Evolutionary conservation across 2,329 filamentous ascomycete genomes (phyloP).

Genomic region (Ophiostoma angusticollis): DNA sequence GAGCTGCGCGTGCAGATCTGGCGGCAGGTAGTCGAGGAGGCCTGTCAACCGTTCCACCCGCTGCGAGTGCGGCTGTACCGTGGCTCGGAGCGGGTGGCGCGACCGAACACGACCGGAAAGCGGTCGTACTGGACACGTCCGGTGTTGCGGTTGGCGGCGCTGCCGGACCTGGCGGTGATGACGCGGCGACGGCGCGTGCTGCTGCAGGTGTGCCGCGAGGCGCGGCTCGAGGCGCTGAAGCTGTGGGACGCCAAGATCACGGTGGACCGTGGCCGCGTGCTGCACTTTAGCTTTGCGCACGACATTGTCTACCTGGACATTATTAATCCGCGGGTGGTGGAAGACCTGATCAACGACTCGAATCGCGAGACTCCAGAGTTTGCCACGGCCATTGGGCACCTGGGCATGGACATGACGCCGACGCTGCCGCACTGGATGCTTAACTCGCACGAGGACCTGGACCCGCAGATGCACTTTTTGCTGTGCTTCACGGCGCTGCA

Average conservation of each 20-base stretch:
- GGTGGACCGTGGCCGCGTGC: constrained; percentile 1
- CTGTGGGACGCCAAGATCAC: constrained; percentile 2
- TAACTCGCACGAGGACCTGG: constrained; percentile 5
- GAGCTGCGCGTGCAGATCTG: constrained; percentile 13
- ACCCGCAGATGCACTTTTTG: constrained; percentile 10
- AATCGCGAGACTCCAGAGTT: constrained; percentile 5
- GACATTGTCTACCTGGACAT: constrained; percentile 13
- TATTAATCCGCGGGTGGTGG: constrained; percentile 6
- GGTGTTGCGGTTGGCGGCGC: constrained; percentile 8
- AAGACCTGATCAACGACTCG: constrained; percentile 2
- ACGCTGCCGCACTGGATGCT: constrained; percentile 11
- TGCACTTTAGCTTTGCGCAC: constrained; percentile 8
- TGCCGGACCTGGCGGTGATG: constrained; percentile 10
- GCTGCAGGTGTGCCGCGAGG: constrained; percentile 10
- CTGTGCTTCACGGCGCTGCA: constrained; percentile 12
- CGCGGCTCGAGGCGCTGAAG: constrained; percentile 8
- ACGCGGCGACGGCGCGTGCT: constrained; percentile 8
- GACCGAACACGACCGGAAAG: background rate
- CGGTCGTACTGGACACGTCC: background rate
- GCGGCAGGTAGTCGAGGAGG: constrained; percentile 3
- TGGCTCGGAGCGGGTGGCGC: constrained; percentile 5
- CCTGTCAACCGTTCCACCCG: constrained; percentile 8
- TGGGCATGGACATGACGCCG: constrained; percentile 14
- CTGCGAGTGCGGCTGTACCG: constrained; percentile 13
- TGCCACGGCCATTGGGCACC: constrained; percentile 6